Base-by-base conservation (phyloP, 257 asterid species). In the Ajuga chamaepitys region DNA sequence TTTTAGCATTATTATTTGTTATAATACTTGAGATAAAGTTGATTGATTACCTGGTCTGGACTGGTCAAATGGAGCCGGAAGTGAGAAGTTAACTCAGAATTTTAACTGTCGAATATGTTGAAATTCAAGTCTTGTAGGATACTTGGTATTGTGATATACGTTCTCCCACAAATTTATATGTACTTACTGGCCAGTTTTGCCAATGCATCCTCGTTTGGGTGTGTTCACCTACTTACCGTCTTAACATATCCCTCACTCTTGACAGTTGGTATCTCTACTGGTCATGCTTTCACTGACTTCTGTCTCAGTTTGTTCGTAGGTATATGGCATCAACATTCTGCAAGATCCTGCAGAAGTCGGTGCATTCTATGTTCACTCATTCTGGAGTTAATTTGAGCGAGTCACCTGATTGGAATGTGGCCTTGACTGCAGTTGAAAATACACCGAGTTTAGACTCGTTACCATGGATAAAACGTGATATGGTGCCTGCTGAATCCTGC, bases 271-370 rank as follows among this genome's bases (percentile, higher is more conserved):
- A 14, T 64, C 30, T 64, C 28, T 26, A 44, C 68, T 13, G 28
- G 58, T 40, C 58, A 47, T 65, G 37, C 73, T 72, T 69, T 81
- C 64, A 81, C 81, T 72, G 68, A 73, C 62, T 78, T 77, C 79
- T 69, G 46, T 78, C 68, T 60, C 83, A 89, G 98, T 85, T 84
- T 74, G 78, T 89, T 62, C 38, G 86, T 81, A 89, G 96, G 82
- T 82, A 83, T 70, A 82, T 89, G 91, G 83, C 95, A 64, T 81
- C 94, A 53, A 75, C 72, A 59, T 73, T 84, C 82, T 85, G 95
- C 86, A 73, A 28, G 74, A 71, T 79, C 62, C 73, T 93, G 77
- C 75, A 83, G 86, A 77, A 83, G 73, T 81, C 86, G 22, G 83
- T 75, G 51, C 51, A 71, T 9, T 85, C 89, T 66, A 44, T 86